These are phyloP conservation scores for Pelargonium nanum DNA, from an alignment of 345 rosid genomes.

Conservation along the genomic window DNA sequence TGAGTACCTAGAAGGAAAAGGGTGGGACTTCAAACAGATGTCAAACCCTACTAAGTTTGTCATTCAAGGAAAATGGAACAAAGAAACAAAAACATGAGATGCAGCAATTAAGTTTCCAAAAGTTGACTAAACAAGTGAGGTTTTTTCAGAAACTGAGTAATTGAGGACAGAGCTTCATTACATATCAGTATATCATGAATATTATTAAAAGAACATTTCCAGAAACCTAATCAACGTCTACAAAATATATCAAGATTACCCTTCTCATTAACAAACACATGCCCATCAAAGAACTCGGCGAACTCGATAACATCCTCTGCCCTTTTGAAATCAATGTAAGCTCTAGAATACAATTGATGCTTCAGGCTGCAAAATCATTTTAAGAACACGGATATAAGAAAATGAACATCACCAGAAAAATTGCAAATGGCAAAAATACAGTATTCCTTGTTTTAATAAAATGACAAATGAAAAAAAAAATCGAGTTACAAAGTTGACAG, in stretches of 20 bases:
- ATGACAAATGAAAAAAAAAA: neutral
- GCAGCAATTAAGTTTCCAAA: no score
- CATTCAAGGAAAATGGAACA: no score
- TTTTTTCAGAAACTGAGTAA: no score
- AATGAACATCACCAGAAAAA: neutral
- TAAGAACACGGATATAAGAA: neutral
- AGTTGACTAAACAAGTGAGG: no score
- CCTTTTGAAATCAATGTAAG: constrained; percentile 51
- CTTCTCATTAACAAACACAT: constrained; percentile 68
- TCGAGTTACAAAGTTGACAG: neutral
- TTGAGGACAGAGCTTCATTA: no score
- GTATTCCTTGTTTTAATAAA: neutral
- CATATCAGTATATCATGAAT: neutral
- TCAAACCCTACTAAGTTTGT: neutral
- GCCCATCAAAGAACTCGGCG: constrained; percentile 63
- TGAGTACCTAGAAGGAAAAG: constrained; percentile 40
- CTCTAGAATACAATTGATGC: constrained; percentile 47
- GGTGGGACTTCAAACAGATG: neutral
- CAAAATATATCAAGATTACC: constrained; percentile 27
- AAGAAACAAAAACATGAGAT: no score
- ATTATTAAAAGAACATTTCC: neutral
- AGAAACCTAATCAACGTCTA: neutral
- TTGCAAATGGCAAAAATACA: neutral
- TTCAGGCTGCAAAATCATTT: constrained; percentile 42
- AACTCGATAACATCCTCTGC: constrained; percentile 58